Base-by-base conservation (phyloP, 129 eudicot genomes). In the Erigeron canadensis region DNA sequence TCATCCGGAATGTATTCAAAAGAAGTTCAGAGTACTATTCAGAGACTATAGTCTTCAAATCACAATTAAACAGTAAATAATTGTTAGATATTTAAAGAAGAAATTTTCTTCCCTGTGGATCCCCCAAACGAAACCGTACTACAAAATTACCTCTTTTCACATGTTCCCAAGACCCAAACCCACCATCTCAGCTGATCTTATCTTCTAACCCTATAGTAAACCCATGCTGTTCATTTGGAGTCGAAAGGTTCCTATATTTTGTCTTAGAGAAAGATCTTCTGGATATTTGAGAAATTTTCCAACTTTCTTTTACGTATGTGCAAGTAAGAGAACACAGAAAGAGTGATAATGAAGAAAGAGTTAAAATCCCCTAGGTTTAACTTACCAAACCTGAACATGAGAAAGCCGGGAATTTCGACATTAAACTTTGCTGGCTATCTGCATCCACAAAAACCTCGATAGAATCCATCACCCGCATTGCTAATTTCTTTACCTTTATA, bases 301-400 rank as follows among this genome's bases (percentile, higher is more conserved):
- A 19, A 54, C 1, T 5, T 9, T 11, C 17, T 54, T 17, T 17
- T 1, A 69, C 54, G 39, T 40, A 54, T 40, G 65, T 16, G 73
- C 58, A 53, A 53, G 58, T 16, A 53, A 53, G 34, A 28, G 34
- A n/a, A 50, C 21, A 8, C 7, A 6, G 23, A 3, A 53, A 12
- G 58, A 53, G 10, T 40, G 46, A 65, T 6, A 65, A 73, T 48
- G n/a, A 70, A 40, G 10, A 47, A 48, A 65, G 28, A 64, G 23
- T n/a, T 56, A 46, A 51, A 73, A 66, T 59, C 38, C 59, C 63
- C 16, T 53, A 57, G 72, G 34, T 28, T 68, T 55, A 50, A 73
- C 89, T 78, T 86, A 94, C 96, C 87, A 86, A 69, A 72, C 81
- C 88, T 58, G 86, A 79, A 74, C 80, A 65, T 11, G 88, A 70